These are phyloP conservation scores for Carex sylvatica DNA, from an alignment of 202 grass and related monocot genomes.

Conservation along the genomic window DNA sequence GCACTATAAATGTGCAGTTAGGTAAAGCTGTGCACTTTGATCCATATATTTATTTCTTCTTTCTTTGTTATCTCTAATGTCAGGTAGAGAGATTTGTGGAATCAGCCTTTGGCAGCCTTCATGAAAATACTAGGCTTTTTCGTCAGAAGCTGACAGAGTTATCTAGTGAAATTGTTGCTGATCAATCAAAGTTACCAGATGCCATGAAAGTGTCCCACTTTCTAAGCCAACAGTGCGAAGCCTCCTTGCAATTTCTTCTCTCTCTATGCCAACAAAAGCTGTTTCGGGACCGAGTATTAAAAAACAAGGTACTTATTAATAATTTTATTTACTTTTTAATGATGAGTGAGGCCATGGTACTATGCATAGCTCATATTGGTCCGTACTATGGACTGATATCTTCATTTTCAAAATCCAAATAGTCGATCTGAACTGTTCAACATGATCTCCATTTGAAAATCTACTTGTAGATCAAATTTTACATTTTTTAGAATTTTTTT, in stretches of 20 bases:
- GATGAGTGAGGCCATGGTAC: too few species aligned
- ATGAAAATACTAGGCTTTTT: slow-evolving; percentile 75
- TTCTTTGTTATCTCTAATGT: slow-evolving; percentile 24
- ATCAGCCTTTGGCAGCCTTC: slow-evolving; percentile 77
- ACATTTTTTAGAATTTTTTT: too few species aligned
- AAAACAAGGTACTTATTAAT: slow-evolving; percentile 55
- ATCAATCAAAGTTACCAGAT: slow-evolving; percentile 32
- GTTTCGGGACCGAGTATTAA: slow-evolving; percentile 81
- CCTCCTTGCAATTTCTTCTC: slow-evolving; percentile 89
- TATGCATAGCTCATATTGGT: too few species aligned
- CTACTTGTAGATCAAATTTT: too few species aligned
- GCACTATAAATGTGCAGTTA: neutral
- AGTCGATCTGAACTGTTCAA: too few species aligned
- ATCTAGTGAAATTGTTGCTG: slow-evolving; percentile 27
- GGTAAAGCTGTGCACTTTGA: neutral
- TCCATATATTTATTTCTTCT: neutral
- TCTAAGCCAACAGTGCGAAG: slow-evolving; percentile 81
- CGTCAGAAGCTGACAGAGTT: slow-evolving; percentile 44
- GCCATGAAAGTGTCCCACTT: slow-evolving; percentile 51
- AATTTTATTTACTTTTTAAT: neutral
- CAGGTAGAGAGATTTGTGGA: slow-evolving; percentile 97
- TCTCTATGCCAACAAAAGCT: slow-evolving; percentile 86
- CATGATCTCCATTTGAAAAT: too few species aligned
- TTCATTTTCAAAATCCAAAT: too few species aligned
- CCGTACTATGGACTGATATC: too few species aligned